Evolutionary conservation across 2,329 filamentous ascomycete genomes (phyloP).

Genomic region (Curvularia spicifera): DNA sequence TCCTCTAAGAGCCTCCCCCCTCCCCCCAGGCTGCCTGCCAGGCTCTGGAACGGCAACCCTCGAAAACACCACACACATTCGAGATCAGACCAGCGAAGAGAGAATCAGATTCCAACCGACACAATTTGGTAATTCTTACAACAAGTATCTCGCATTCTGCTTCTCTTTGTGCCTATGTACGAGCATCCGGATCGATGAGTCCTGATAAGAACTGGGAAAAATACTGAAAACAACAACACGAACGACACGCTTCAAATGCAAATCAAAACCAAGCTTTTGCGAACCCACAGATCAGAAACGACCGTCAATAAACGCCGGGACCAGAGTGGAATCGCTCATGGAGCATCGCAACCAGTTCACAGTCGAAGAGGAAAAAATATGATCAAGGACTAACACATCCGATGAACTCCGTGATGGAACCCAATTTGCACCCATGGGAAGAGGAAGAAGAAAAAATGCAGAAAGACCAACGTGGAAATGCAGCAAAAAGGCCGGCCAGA

Average conservation of each 20-base stretch:
- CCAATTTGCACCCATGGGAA: constrained; percentile 31
- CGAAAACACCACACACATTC: constrained; percentile 7
- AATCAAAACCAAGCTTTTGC: constrained; percentile 42
- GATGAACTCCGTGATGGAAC: constrained; percentile 29
- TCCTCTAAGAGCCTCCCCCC: constrained; percentile 1
- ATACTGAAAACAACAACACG: too few species aligned
- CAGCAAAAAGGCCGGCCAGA: constrained; percentile 39
- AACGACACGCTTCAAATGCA: constrained; percentile 40
- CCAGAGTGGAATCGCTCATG: constrained; percentile 41
- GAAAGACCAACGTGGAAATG: constrained; percentile 42
- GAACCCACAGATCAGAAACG: constrained; percentile 30
- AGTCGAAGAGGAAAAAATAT: constrained; percentile 23
- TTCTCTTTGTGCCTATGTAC: constrained; percentile 33
- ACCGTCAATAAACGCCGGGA: constrained; percentile 34
- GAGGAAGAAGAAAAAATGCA: constrained; percentile 43
- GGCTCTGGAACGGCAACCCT: constrained; percentile 10
- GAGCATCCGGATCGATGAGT: constrained; percentile 27
- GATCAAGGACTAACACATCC: constrained; percentile 26
- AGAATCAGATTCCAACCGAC: constrained; percentile 19
- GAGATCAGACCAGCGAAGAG: constrained; percentile 15
- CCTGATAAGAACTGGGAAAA: constrained; percentile 25
- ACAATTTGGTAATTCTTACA: constrained; percentile 13
- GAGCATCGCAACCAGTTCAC: constrained; percentile 45
- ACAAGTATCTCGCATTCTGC: constrained; percentile 29
- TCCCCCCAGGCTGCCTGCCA: not conserved